Conservation (phyloP, 108 stramenopile genomes). For the Nannochloropsis gaditana region DNA sequence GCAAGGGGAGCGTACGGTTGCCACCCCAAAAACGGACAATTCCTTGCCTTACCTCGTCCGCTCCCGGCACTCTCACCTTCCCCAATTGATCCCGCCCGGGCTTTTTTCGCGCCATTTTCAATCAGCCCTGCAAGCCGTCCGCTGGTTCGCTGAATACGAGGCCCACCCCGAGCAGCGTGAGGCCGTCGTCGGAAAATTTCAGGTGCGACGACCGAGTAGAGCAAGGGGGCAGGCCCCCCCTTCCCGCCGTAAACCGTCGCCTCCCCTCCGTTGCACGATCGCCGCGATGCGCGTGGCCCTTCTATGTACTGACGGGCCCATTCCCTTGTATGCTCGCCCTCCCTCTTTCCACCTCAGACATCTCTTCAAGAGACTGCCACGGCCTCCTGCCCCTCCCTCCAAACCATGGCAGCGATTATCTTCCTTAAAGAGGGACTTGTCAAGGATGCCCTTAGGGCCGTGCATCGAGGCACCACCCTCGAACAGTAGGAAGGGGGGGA, state of each 20-base stretch:
- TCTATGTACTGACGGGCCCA: too few relatives aligned
- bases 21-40: background rate
- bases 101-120: background rate
- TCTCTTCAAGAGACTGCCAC: background rate
- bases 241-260: too few relatives aligned
- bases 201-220: background rate
- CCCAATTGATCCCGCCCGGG: background rate
- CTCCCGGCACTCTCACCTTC: background rate
- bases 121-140: background rate
- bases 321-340: background rate
- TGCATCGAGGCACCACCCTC: constrained; percentile 72
- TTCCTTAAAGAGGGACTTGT: constrained; percentile 67
- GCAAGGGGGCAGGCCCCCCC: background rate
- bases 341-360: background rate
- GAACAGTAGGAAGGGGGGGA: constrained; percentile 62
- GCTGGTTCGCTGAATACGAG: background rate
- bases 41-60: background rate
- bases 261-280: too few relatives aligned
- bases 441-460: constrained; percentile 82
- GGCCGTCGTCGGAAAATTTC: background rate
- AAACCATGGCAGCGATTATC: constrained; percentile 76
- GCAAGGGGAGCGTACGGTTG: background rate
- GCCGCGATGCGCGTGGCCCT: too few relatives aligned
- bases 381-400: constrained; percentile 58
- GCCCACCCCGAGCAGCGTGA: background rate